Conservation (phyloP, 768 basidiomycete genomes). For the Termitomyces sp. region DNA sequence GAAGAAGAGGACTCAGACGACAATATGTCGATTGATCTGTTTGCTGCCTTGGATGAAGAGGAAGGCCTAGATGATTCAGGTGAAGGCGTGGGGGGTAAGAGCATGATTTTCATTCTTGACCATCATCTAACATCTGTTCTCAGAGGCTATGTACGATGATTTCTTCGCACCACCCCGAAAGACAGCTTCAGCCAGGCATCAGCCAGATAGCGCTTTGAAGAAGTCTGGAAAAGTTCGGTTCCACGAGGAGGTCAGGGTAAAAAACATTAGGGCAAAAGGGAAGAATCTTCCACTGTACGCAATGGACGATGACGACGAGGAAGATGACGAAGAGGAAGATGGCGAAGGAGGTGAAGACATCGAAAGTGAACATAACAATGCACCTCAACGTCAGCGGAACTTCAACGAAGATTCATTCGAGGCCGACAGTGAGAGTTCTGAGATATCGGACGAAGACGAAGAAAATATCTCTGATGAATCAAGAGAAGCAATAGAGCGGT, state of each 20-base stretch:
- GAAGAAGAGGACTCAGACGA: slow-evolving; percentile 42
- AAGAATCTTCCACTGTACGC: slow-evolving; percentile 56
- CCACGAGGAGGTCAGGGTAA: slow-evolving; percentile 77
- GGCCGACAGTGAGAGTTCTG: slow-evolving; percentile 19
- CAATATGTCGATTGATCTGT: slow-evolving; percentile 64
- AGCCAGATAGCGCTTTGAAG: slow-evolving; percentile 18
- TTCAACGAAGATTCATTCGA: slow-evolving; percentile 25
- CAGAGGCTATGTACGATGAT: slow-evolving; percentile 70
- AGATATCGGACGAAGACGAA: slow-evolving; percentile 30
- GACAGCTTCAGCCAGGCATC: slow-evolving; percentile 12
- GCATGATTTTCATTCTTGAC: slow-evolving; percentile 18
- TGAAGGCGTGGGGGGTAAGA: slow-evolving; percentile 37
- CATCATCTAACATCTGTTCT: slow-evolving; percentile 3
- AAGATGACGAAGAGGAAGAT: slow-evolving; percentile 33
- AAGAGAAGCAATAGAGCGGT: slow-evolving; percentile 56
- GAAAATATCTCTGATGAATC: slow-evolving; percentile 31
- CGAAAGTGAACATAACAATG: background rate
- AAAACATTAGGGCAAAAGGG: slow-evolving; percentile 73
- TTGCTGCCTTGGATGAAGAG: slow-evolving; percentile 54
- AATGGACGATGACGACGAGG: slow-evolving; percentile 41
- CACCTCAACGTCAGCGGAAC: background rate
- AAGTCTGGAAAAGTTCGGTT: slow-evolving; percentile 64
- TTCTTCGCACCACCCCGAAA: slow-evolving; percentile 72
- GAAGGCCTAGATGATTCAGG: slow-evolving; percentile 47
- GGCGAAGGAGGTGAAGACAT: slow-evolving; percentile 25